A percentile compares a stretch with the other conserved stretches of the same genome.
Conservation (phyloP, 1,284 basidiomycete genomes). For the Sanguinoderma infundibulare region DNA sequence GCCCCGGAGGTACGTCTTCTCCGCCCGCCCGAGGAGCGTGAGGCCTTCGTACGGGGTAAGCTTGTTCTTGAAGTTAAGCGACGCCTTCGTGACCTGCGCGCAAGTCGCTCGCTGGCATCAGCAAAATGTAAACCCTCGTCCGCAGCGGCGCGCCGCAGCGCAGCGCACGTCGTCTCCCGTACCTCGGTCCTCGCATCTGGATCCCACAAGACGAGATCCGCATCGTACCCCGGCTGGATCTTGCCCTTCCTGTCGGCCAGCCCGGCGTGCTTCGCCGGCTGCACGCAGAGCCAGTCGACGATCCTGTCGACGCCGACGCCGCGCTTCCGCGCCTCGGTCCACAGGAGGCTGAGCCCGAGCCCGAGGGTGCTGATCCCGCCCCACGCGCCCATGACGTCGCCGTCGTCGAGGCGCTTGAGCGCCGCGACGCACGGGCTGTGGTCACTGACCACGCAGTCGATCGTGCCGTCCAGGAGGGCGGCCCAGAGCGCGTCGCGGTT, state of each 20-base stretch:
- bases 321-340: slow-evolving; percentile 76
- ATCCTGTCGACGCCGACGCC: slow-evolving; percentile 65
- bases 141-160: background rate
- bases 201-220: slow-evolving; percentile 87
- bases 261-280: slow-evolving; percentile 80
- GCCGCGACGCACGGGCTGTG: slow-evolving; percentile 89
- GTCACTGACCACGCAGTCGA: slow-evolving; percentile 92
- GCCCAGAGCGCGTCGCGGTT: slow-evolving; percentile 82
- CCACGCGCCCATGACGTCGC: slow-evolving; percentile 89
- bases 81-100: slow-evolving; percentile 70
- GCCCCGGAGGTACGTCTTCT: slow-evolving; percentile 81
- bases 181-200: slow-evolving; percentile 70
- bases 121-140: no score
- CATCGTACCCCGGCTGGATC: slow-evolving; percentile 76
- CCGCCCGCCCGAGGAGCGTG: slow-evolving; percentile 70
- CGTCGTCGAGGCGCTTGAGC: slow-evolving; percentile 80
- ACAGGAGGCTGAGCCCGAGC: slow-evolving; percentile 83
- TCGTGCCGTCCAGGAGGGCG: slow-evolving; percentile 79
- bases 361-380: slow-evolving; percentile 91
- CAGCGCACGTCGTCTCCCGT: background rate
- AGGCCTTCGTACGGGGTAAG: slow-evolving; percentile 86
- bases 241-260: slow-evolving; percentile 73
- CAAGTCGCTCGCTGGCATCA: background rate
- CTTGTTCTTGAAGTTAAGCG: slow-evolving; percentile 90
- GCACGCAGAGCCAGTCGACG: slow-evolving; percentile 73